Percentiles rank a stretch among this genome's conserved stretches.
Evolutionary conservation across 169 alveolate species (phyloP).

Genomic region (Babesia caballi): DNA sequence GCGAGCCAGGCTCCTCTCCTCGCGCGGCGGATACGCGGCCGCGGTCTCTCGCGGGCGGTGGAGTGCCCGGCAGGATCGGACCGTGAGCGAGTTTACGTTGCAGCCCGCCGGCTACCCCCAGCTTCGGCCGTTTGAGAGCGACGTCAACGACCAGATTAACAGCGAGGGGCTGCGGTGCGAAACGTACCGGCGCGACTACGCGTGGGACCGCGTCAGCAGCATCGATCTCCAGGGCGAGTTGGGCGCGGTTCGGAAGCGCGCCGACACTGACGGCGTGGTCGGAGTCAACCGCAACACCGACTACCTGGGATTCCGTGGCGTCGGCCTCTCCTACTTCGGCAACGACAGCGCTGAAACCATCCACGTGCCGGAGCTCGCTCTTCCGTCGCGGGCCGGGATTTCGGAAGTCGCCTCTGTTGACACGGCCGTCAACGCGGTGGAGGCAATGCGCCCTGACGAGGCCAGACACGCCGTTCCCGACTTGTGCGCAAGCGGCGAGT

Average conservation of each 20-base stretch:
- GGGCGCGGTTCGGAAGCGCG: not conserved
- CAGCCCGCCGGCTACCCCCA: too few species aligned
- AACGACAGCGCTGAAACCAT: not conserved
- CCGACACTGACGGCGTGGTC: not conserved
- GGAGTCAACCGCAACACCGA: not conserved
- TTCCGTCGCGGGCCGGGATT: not conserved
- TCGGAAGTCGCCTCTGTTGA: not conserved
- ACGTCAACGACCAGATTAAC: not conserved
- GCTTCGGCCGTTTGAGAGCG: too few species aligned
- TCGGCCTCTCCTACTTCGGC: not conserved
- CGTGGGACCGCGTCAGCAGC: not conserved
- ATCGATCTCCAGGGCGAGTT: not conserved
- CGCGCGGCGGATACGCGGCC: not conserved
- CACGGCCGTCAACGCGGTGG: not conserved
- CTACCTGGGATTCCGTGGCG: not conserved
- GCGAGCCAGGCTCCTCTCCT: not conserved
- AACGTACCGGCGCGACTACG: not conserved
- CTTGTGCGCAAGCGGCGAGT: not conserved
- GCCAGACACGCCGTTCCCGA: too few species aligned
- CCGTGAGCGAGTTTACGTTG: not conserved
- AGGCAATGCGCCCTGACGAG: too few species aligned
- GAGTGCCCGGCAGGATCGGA: too few species aligned
- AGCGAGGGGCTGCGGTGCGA: not conserved
- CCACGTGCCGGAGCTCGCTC: constrained; percentile 2
- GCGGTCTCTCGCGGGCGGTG: not conserved